Base-by-base conservation (phyloP, 2,329 filamentous ascomycete genomes). In the Aphanocladium album region DNA sequence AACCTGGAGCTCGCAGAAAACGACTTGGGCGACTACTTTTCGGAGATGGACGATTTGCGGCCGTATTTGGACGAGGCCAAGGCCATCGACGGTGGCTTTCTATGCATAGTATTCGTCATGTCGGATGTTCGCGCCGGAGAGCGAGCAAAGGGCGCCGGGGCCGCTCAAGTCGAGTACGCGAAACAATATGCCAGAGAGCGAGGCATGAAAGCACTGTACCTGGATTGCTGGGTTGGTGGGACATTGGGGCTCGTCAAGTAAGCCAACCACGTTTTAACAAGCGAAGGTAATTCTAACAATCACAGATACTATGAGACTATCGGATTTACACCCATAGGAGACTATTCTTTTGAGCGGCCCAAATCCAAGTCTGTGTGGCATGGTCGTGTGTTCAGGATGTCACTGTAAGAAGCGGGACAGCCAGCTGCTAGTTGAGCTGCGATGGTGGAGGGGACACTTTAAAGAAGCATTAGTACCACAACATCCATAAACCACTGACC, bases 1-100 rank as follows among this genome's bases (percentile, higher is more conserved):
- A 50, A 41, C 17, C 25, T 58, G 25, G 56, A 51, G 23, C 17
- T 58, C 19, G 21, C 33, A 7, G 56, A 58, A n/a, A 58, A 58
- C 33, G 12, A 50, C 19, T 33, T 58, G 12, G 46, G 56, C 16
- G 56, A 58, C 5, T 30, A 58, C 17, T 45, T 50, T 33, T 27
- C 46, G 12, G 47, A 58, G 1, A 51, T 58, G 45, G 35, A 41
- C 11, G 46, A 51, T 17, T 21, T 39, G 56, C 33, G 35, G n/a
- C 56, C 45, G n/a, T 58, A 33, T 39, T 25, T 58, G 11, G 46
- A 50, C 12, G 56, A 58, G n/a, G 56, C 56, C 17, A 58, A 51
- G 19, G 7, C 33, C 5, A 41, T 17, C 7, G 35, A 50, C 2
- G 56, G 56, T 5, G 56, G 56, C 23, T 58, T 58, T 7, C 23